Percentiles rank a stretch among this genome's conserved stretches.
Evolutionary conservation across 257 asterid genomes (phyloP).

Genomic region (Solanum bulbocastanum): DNA sequence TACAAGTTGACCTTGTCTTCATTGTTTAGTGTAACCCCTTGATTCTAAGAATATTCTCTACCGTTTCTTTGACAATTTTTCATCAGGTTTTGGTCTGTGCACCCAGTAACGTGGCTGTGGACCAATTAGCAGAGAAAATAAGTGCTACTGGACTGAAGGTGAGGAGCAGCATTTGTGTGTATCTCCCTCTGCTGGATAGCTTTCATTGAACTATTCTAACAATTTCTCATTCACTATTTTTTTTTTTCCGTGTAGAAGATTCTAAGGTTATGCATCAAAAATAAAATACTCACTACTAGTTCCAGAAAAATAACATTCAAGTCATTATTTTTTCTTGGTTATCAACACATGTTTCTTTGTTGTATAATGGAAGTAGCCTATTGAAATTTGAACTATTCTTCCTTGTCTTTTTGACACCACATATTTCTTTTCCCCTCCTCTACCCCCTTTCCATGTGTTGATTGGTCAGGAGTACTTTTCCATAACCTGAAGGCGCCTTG

Average conservation of each 20-base stretch:
- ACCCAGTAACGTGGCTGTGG: slow-evolving; percentile 99
- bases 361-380: background rate
- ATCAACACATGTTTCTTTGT: background rate
- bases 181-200: background rate
- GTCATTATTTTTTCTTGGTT: background rate
- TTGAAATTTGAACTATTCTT: background rate
- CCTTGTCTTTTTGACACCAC: background rate
- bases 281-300: background rate
- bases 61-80: slow-evolving; percentile 3
- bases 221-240: background rate
- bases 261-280: background rate
- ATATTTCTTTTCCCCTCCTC: background rate
- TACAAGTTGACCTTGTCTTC: background rate
- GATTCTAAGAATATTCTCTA: background rate
- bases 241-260: background rate
- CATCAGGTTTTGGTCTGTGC: slow-evolving; percentile 95
- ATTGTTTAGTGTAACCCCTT: background rate
- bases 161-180: background rate
- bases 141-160: slow-evolving; percentile 99
- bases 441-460: background rate
- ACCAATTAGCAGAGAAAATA: slow-evolving; percentile 97
- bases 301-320: background rate
- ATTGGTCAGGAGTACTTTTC: background rate
- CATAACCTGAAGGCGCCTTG: background rate
- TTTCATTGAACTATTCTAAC: background rate